Evolutionary conservation across 2,329 filamentous ascomycete species (phyloP).

Genomic region (Chalaropsis thielavioides): DNA sequence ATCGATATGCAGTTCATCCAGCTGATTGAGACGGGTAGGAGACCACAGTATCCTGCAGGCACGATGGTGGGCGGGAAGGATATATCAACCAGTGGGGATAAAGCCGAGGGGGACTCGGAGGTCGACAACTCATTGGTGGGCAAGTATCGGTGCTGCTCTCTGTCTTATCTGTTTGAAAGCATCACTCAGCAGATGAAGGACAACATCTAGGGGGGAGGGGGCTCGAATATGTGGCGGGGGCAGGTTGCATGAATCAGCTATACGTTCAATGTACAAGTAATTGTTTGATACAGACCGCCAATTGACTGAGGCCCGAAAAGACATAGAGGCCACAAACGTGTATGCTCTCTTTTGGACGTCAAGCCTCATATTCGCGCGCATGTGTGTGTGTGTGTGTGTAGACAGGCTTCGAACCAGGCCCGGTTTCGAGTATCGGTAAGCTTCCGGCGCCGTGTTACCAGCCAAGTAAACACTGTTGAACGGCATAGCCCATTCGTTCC

Average conservation of each 20-base stretch:
- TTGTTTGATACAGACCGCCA: not conserved
- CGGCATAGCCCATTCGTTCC: not conserved
- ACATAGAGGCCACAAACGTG: not conserved
- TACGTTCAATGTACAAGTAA: not conserved
- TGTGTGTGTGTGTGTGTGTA: too few relatives aligned
- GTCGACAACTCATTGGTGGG: slow-evolving; percentile 39
- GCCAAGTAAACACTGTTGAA: not conserved
- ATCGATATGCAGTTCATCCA: slow-evolving; percentile 87
- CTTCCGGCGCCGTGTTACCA: not conserved
- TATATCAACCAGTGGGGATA: slow-evolving; percentile 25
- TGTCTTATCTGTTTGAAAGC: slow-evolving; percentile 51
- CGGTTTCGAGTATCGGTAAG: not conserved
- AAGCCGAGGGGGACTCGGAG: slow-evolving; percentile 16
- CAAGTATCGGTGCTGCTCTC: slow-evolving; percentile 59
- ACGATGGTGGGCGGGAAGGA: slow-evolving; percentile 46
- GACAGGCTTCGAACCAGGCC: not conserved
- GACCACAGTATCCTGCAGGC: slow-evolving; percentile 54
- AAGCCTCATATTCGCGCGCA: not conserved
- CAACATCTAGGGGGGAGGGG: slow-evolving; percentile 16
- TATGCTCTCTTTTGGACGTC: not conserved
- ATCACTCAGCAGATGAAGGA: slow-evolving; percentile 38
- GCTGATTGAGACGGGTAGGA: slow-evolving; percentile 59
- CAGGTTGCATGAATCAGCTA: not conserved
- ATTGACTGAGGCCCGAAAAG: not conserved
- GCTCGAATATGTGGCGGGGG: too few relatives aligned